Evolutionary conservation across 768 basidiomycete genomes (phyloP).

Genomic region (Boletus vermiculosoides): DNA sequence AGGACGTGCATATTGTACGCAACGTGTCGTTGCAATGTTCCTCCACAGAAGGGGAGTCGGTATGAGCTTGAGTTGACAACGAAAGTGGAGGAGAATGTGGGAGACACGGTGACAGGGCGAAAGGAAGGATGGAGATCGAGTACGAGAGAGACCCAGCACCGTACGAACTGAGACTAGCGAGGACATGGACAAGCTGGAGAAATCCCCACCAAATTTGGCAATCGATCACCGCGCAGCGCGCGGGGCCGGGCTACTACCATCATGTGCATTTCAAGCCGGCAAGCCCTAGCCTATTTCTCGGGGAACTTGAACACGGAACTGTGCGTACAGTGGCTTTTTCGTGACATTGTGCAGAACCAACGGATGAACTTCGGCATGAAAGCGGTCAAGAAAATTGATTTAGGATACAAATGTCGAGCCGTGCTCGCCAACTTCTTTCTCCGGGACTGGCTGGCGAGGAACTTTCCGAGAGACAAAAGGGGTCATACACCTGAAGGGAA

Average conservation of each 20-base stretch:
- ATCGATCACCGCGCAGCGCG: too few species aligned
- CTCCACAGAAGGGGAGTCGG: slow-evolving; percentile 1
- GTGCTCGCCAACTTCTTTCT: too few species aligned
- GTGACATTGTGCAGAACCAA: background rate
- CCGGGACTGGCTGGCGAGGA: background rate
- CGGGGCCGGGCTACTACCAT: too few species aligned
- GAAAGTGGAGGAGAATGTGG: background rate
- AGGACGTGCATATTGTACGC: slow-evolving; percentile 11
- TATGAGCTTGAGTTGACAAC: background rate
- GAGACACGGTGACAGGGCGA: background rate
- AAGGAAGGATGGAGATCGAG: background rate
- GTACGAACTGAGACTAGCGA: slow-evolving; percentile 2
- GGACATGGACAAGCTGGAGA: slow-evolving; percentile 11
- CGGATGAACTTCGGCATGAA: background rate
- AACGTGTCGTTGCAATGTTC: slow-evolving; percentile 12
- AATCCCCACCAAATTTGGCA: slow-evolving; percentile 7
- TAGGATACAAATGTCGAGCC: background rate
- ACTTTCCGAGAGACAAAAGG: background rate
- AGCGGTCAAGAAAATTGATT: background rate
- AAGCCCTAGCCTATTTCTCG: too few species aligned
- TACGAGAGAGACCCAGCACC: slow-evolving; percentile 10
- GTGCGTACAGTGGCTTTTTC: background rate
- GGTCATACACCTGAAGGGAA: background rate
- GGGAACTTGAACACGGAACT: background rate
- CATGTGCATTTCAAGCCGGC: too few species aligned